Evolutionary conservation across 805 yeast species (phyloP).

Genomic region (Wickerhamiella slavikovae): DNA sequence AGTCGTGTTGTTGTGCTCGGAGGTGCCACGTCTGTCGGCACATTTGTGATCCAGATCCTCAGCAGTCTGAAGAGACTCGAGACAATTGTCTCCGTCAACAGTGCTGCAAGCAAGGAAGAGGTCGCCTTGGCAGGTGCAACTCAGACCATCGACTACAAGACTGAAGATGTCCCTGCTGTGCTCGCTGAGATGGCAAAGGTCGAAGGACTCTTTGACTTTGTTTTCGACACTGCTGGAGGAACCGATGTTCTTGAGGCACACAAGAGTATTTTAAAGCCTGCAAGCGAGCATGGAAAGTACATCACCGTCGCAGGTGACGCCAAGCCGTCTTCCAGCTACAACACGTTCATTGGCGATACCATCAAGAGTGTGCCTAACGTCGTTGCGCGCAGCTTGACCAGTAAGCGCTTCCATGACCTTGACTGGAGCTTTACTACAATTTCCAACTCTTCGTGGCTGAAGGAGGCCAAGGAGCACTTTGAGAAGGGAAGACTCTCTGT

Average conservation of each 20-base stretch:
- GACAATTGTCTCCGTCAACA: conserved; percentile 37
- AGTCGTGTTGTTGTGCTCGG: conserved; percentile 37
- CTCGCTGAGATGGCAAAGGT: neutral
- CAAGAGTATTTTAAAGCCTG: conserved; percentile 25
- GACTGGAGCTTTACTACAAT: conserved; percentile 10
- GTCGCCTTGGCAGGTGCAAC: conserved; percentile 34
- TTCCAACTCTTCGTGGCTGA: conserved; percentile 18
- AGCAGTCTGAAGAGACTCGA: conserved; percentile 26
- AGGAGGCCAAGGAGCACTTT: conserved; percentile 25
- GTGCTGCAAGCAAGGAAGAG: conserved; percentile 25
- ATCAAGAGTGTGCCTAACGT: conserved; percentile 7
- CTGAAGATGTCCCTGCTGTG: neutral
- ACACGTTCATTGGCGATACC: conserved; percentile 1
- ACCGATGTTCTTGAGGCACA: conserved; percentile 26
- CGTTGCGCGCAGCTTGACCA: conserved; percentile 9
- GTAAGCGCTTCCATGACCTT: conserved; percentile 15
- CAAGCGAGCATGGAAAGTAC: conserved; percentile 22
- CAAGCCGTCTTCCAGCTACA: conserved; percentile 5
- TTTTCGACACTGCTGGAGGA: conserved; percentile 49
- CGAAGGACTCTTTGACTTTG: conserved; percentile 26
- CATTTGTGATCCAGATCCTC: conserved; percentile 33
- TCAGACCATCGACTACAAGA: conserved; percentile 19
- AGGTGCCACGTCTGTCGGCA: conserved; percentile 53
- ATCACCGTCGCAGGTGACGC: conserved; percentile 38
- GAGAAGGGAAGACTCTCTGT: conserved; percentile 25